phyloP scores from a whole-genome alignment of 306 rosid genomes.

The Dryas alaskensis region DNA sequence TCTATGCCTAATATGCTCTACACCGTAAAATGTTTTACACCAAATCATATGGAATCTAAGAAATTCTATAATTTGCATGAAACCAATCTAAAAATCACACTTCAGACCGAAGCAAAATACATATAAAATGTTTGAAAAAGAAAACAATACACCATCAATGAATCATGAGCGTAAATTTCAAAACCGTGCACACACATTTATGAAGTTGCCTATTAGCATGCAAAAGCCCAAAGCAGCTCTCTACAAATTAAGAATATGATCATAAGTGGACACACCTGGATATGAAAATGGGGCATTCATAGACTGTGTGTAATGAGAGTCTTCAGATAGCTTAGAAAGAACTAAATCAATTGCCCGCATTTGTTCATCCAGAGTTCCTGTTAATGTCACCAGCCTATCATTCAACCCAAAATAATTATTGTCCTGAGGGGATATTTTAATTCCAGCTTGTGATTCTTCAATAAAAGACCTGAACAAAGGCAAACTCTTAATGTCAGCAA shows the following conservation, averaged over 20 bases:
- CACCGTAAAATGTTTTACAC: background rate
- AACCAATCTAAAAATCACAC: background rate
- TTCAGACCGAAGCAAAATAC: background rate
- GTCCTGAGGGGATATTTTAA: constrained; percentile 99
- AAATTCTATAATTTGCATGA: background rate
- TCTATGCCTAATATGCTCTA: background rate
- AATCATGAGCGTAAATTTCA: background rate
- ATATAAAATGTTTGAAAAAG: background rate
- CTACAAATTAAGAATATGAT: constrained; percentile 7
- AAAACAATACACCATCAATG: background rate
- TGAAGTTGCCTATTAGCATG: background rate
- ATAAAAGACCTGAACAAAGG: constrained; percentile 76
- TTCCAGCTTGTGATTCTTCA: constrained; percentile 96
- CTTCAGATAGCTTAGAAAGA: constrained; percentile 87
- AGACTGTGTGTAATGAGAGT: constrained; percentile 86
- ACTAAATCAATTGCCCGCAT: constrained; percentile 85
- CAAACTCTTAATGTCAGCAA: constrained; percentile 31
- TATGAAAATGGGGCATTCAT: constrained; percentile 92
- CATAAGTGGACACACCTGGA: constrained; percentile 60
- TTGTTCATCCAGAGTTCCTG: constrained; percentile 93
- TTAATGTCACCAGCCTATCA: constrained; percentile 90
- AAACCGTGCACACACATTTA: background rate
- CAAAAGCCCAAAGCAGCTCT: constrained; percentile 2
- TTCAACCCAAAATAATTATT: constrained; percentile 82
- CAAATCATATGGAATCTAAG: background rate